These are phyloP conservation scores for Leccinum uliginosum DNA, from an alignment of 768 basidiomycete species.

Conservation along the genomic window DNA sequence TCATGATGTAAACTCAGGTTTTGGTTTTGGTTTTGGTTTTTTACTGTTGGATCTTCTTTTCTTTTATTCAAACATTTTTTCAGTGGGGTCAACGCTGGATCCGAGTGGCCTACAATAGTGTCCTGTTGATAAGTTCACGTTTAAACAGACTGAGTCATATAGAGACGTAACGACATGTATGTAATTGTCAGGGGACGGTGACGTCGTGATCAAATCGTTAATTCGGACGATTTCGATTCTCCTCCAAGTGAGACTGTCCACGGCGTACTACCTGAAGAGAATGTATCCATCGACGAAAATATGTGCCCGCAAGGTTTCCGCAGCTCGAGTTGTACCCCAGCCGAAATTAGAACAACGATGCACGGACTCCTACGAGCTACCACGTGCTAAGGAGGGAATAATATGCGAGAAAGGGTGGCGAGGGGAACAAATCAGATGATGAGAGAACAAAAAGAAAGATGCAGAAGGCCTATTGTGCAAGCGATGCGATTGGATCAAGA, in stretches of 20 bases:
- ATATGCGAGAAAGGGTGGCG: conserved; percentile 4
- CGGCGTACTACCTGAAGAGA: background rate
- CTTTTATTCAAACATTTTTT: background rate
- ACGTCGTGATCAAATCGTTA: background rate
- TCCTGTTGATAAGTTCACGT: background rate
- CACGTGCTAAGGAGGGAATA: background rate
- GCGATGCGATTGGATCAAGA: background rate
- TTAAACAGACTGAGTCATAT: background rate
- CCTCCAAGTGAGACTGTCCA: background rate
- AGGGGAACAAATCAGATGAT: background rate
- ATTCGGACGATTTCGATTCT: background rate
- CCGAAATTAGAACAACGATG: conserved; percentile 3
- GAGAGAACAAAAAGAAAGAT: conserved; percentile 1
- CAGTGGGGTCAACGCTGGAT: background rate
- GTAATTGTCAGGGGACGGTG: background rate
- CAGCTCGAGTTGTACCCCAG: background rate
- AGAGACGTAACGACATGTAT: background rate
- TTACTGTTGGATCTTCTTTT: background rate
- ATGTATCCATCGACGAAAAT: background rate
- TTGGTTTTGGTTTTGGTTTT: too few relatives aligned
- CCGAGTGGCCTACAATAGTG: background rate
- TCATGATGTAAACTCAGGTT: background rate
- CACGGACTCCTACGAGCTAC: background rate
- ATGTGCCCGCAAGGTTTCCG: background rate
- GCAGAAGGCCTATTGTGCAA: background rate